Conservation (phyloP, 306 rosid species). For the Herpetospermum pedunculosum region DNA sequence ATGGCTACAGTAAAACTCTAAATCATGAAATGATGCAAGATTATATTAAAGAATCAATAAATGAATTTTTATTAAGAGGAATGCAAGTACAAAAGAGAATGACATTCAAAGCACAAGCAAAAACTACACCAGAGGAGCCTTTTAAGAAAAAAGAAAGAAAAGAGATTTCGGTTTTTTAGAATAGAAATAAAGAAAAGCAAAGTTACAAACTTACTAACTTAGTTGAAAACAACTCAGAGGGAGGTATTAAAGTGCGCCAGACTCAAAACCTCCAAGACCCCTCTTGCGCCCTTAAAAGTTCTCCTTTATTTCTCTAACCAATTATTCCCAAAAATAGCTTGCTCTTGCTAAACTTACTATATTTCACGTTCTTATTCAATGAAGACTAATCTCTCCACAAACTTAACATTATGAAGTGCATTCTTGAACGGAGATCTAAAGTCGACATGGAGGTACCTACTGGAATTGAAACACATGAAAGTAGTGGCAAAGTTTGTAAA, state of each 20-base stretch:
- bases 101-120: not conserved
- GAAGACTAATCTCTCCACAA: not conserved
- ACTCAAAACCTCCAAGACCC: not conserved
- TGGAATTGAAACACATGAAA: too few species aligned
- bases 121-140: not conserved
- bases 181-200: too few species aligned
- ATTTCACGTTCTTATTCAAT: not conserved
- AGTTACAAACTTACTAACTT: too few species aligned
- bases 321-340: not conserved
- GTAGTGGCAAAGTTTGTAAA: too few species aligned
- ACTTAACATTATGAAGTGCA: not conserved
- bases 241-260: not conserved
- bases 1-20: not conserved
- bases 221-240: not conserved
- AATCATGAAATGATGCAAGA: not conserved
- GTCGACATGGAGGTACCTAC: too few species aligned
- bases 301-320: not conserved
- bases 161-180: not conserved
- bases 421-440: too few species aligned
- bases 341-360: not conserved
- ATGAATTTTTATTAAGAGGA: not conserved
- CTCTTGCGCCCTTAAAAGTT: not conserved
- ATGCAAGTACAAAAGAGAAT: not conserved
- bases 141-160: not conserved
- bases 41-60: too few species aligned